Percentiles rank a stretch among this genome's conserved stretches.
Conservation (phyloP, 257 asterid genomes). For the Nicotiana tomentosiformis region DNA sequence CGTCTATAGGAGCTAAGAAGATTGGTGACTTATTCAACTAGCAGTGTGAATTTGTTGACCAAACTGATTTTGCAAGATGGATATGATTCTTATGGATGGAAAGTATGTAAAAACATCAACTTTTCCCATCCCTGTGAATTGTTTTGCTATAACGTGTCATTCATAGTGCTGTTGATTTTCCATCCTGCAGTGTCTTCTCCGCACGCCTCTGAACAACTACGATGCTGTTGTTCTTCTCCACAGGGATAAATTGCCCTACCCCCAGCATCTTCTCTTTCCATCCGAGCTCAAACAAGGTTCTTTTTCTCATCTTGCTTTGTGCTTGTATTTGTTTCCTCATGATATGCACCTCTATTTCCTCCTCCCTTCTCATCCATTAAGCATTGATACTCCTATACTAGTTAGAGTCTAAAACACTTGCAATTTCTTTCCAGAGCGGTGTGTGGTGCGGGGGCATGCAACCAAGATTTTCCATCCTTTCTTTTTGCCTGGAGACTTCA, state of each 20-base stretch:
- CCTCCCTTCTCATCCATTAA: background rate
- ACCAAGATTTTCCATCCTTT: slow-evolving; percentile 74
- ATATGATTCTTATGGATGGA: slow-evolving; percentile 69
- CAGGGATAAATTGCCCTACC: slow-evolving; percentile 73
- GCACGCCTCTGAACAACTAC: slow-evolving; percentile 86
- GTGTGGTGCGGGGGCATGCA: slow-evolving; percentile 53
- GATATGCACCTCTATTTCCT: background rate
- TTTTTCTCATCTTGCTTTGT: slow-evolving; percentile 7
- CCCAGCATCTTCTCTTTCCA: slow-evolving; percentile 78
- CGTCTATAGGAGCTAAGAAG: slow-evolving; percentile 70
- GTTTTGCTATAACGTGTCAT: background rate
- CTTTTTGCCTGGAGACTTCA: slow-evolving; percentile 40
- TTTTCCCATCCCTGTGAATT: background rate
- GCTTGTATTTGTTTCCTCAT: background rate
- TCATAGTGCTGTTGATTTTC: slow-evolving; percentile 7
- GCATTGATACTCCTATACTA: background rate
- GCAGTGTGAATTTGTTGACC: slow-evolving; percentile 66
- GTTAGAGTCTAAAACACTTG: background rate
- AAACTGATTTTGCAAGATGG: slow-evolving; percentile 54
- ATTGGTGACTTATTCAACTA: slow-evolving; percentile 75
- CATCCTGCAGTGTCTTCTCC: slow-evolving; percentile 78
- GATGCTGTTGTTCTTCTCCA: slow-evolving; percentile 90
- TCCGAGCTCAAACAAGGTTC: slow-evolving; percentile 74
- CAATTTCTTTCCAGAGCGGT: slow-evolving; percentile 39
- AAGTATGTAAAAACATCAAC: slow-evolving; percentile 43